Evolutionary conservation across 2,329 filamentous ascomycete species (phyloP).

Genomic region (Alternaria ventricosa): DNA sequence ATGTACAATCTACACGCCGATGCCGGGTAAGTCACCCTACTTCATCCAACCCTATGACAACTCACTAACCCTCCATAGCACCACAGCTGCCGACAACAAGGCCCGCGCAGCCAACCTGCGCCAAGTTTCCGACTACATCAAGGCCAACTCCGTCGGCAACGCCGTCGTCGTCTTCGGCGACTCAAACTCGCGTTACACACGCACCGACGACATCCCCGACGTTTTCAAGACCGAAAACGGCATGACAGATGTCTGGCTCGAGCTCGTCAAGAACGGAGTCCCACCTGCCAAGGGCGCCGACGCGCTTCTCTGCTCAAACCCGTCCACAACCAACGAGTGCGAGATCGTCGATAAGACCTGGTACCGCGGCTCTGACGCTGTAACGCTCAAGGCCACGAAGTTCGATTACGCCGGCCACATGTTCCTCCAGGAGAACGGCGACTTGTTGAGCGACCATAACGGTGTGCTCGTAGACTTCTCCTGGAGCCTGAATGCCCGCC

Average conservation of each 20-base stretch:
- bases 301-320: slow-evolving; percentile 62
- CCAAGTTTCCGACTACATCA: slow-evolving; percentile 66
- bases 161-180: slow-evolving; percentile 70
- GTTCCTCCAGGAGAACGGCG: slow-evolving; percentile 65
- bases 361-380: slow-evolving; percentile 60
- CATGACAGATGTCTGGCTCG: slow-evolving; percentile 66
- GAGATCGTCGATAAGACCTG: slow-evolving; percentile 73
- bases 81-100: slow-evolving; percentile 57
- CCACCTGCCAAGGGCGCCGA: slow-evolving; percentile 30
- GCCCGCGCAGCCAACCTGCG: slow-evolving; percentile 66
- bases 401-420: slow-evolving; percentile 63
- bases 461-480: slow-evolving; percentile 64
- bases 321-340: slow-evolving; percentile 59
- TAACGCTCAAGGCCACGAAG: slow-evolving; percentile 56
- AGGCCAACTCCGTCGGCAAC: slow-evolving; percentile 63
- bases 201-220: slow-evolving; percentile 59
- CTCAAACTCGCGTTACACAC: slow-evolving; percentile 70
- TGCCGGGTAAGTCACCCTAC: slow-evolving; percentile 56
- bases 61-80: slow-evolving; percentile 31
- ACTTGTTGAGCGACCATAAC: slow-evolving; percentile 69
- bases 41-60: background rate
- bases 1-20: slow-evolving; percentile 72
- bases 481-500: slow-evolving; percentile 23
- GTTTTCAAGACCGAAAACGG: slow-evolving; percentile 60
- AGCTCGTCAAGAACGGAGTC: slow-evolving; percentile 52